Percentiles rank a stretch among this genome's conserved stretches.
phyloP scores from a whole-genome alignment of 1,139 yeast genomes.

The Arxiozyma slooffiae region DNA sequence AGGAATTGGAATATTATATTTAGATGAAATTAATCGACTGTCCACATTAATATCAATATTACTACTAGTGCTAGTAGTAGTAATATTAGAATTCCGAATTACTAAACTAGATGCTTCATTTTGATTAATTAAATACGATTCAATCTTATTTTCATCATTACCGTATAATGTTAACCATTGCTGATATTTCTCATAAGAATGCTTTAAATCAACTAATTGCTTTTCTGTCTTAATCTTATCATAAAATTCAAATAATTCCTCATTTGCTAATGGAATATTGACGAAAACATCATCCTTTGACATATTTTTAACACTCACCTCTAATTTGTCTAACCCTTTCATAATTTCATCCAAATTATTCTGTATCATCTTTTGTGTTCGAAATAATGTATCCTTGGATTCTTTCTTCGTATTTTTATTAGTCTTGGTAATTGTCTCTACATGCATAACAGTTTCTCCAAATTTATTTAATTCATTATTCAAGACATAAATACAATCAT shows the following conservation, averaged over 20 bases:
- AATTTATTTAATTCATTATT: neutral
- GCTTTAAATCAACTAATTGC: conserved; percentile 7
- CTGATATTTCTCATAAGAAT: conserved; percentile 10
- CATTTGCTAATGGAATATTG: conserved; percentile 2
- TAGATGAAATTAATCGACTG: neutral
- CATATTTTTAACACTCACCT: neutral
- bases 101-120: neutral
- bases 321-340: conserved; percentile 1
- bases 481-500: neutral
- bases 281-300: neutral
- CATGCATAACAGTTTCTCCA: neutral
- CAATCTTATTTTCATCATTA: conserved; percentile 11
- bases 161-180: conserved; percentile 10
- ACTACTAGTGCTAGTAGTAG: neutral
- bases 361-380: neutral
- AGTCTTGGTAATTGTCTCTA: neutral
- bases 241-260: conserved; percentile 6
- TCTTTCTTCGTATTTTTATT: neutral
- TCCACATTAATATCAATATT: too few relatives aligned
- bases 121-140: neutral
- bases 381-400: neutral
- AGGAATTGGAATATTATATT: neutral
- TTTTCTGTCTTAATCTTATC: conserved; percentile 7
- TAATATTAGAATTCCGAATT: neutral
- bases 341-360: conserved; percentile 2